Percentiles rank a stretch among this genome's conserved stretches.
phyloP scores from a whole-genome alignment of 2,329 filamentous ascomycete genomes.

The Pseudogymnoascus sp. region DNA sequence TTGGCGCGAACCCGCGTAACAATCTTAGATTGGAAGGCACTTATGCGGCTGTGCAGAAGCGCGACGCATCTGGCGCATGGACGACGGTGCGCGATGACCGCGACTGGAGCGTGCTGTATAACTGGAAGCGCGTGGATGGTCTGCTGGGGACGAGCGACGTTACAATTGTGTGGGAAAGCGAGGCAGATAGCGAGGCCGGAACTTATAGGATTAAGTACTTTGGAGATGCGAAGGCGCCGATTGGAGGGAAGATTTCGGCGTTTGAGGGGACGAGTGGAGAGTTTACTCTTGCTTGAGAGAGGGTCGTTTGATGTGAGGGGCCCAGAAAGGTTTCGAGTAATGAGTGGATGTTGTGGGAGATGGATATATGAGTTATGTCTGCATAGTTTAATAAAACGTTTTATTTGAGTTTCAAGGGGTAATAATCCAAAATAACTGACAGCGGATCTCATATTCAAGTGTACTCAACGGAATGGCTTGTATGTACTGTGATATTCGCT shows the following conservation, averaged over 20 bases:
- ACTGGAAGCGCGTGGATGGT: slow-evolving; percentile 66
- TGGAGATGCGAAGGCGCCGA: slow-evolving; percentile 66
- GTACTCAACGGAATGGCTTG: neutral
- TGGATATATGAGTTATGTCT: neutral
- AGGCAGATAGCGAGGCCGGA: slow-evolving; percentile 50
- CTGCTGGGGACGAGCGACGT: slow-evolving; percentile 71
- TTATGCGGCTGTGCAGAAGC: slow-evolving; percentile 67
- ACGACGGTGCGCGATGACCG: slow-evolving; percentile 58
- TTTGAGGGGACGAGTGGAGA: slow-evolving; percentile 62
- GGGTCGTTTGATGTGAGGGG: neutral
- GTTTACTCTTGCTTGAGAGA: slow-evolving; percentile 34
- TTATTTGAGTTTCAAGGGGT: neutral
- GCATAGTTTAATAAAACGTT: neutral
- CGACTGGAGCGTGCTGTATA: slow-evolving; percentile 78
- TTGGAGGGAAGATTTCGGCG: slow-evolving; percentile 51
- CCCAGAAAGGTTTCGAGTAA: neutral
- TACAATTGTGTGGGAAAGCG: slow-evolving; percentile 72
- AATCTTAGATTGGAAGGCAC: slow-evolving; percentile 72
- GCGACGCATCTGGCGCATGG: slow-evolving; percentile 49
- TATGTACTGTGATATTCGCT: neutral
- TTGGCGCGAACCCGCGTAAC: slow-evolving; percentile 85
- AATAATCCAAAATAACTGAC: no score
- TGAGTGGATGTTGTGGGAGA: neutral
- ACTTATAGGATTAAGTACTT: slow-evolving; percentile 76
- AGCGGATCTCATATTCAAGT: neutral